These are phyloP conservation scores for Plantago ovata DNA, from an alignment of 257 asterid species.

Conservation along the genomic window DNA sequence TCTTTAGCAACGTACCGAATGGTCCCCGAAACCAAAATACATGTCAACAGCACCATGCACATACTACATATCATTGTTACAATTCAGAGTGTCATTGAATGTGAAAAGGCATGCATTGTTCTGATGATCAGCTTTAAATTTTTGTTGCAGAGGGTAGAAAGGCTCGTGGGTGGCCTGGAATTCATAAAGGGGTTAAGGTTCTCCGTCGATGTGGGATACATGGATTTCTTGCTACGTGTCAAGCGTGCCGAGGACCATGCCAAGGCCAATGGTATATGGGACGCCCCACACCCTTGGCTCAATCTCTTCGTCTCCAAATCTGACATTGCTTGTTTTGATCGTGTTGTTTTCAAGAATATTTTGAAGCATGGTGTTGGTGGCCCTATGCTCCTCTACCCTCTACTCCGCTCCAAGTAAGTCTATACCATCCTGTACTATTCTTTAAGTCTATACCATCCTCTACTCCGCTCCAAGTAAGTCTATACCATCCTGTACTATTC, in stretches of 20 bases:
- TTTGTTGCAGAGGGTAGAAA: constrained; percentile 43
- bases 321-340: constrained; percentile 59
- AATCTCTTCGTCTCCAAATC: constrained; percentile 69
- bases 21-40: constrained; percentile 1
- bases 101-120: background rate
- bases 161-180: constrained; percentile 39
- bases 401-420: constrained; percentile 77
- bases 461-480: constrained; percentile 77
- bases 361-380: constrained; percentile 83
- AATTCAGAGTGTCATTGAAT: background rate
- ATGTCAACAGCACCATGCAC: background rate
- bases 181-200: constrained; percentile 34
- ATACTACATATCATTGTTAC: background rate
- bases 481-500: too few relatives aligned
- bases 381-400: constrained; percentile 81
- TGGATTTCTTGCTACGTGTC: constrained; percentile 71
- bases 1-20: background rate
- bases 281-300: constrained; percentile 98
- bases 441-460: too few relatives aligned
- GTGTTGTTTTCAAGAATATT: constrained; percentile 57
- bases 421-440: too few relatives aligned
- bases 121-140: background rate
- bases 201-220: constrained; percentile 45
- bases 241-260: constrained; percentile 68
- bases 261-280: constrained; percentile 77